Base-by-base conservation (phyloP, 139 green algal species). In the Micractinium sp. region DNA sequence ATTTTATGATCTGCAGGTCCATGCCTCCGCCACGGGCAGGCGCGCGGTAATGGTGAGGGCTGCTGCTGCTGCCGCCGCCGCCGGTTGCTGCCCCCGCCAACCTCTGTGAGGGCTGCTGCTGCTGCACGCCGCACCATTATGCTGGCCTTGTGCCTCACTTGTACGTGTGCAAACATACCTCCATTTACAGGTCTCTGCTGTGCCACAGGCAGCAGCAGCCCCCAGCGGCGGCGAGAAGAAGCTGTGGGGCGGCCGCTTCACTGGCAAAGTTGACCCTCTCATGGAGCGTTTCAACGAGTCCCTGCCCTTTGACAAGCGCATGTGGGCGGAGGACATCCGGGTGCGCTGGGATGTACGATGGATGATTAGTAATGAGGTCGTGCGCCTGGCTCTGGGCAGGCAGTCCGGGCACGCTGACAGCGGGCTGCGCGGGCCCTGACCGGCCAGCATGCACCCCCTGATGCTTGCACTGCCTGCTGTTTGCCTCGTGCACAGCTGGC, bases 281-380 rank as follows among this genome's bases (percentile, higher is more conserved):
- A 99, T 99, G 97, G 96, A 99, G 88, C 98, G 98, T 89, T 99
- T 99, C 92, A 99, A 99, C 88, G 97, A 98, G 90, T 98, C 94
- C 13, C 92, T 99, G 76, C 95, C 96, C 2, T 96, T 98, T 85
- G 97, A 99, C 92, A 96, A 95, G 90, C 92, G 97, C 85, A 98
- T 99, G 96, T 98, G 95, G 97, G 92, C 93, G 14, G 96, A 99
- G 85, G 97, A 99, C 90, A 96, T 98, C 87, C 89, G 90, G 90
- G 97, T 97, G 82, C 9, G 87, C 36, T 27, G 12, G 47, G 47
- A 56, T 5, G 47, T 9, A 56, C 7, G 47, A 16, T 56, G 47
- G 9, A 56, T 16, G 7, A n/a, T n/a, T n/a, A 56, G 9, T 5
- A 56, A 9, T 56, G 47, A 5, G 9, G 47, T 56, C 7, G 9